phyloP scores from a whole-genome alignment of 495 filamentous ascomycete species.

The Tuber umbilicatum region DNA sequence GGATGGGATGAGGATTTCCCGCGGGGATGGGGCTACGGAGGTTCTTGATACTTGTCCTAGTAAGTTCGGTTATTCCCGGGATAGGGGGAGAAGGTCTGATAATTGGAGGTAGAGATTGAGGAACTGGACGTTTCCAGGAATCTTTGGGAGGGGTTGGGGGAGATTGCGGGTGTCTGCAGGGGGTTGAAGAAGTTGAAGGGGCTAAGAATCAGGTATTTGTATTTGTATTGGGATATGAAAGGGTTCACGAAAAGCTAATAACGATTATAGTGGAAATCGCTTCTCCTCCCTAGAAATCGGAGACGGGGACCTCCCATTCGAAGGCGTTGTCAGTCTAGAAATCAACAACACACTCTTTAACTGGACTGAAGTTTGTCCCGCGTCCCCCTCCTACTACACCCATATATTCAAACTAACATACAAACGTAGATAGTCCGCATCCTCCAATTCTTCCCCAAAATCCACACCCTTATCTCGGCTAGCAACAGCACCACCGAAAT shows the following conservation, averaged over 20 bases:
- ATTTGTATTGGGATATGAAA: background rate
- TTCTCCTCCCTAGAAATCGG: conserved; percentile 50
- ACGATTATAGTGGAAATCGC: conserved; percentile 61
- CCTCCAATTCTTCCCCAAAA: conserved; percentile 52
- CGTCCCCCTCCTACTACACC: conserved; percentile 23
- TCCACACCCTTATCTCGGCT: conserved; percentile 52
- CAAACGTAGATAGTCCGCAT: conserved; percentile 43
- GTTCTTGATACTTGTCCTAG: conserved; percentile 52
- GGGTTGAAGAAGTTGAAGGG: conserved; percentile 56
- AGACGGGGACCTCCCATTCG: conserved; percentile 45
- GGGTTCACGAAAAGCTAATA: conserved; percentile 13
- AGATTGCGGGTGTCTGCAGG: conserved; percentile 62
- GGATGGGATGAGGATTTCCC: conserved; percentile 61
- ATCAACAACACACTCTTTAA: conserved; percentile 64
- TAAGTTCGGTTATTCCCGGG: conserved; percentile 16
- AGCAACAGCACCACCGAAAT: conserved; percentile 48
- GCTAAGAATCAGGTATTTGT: conserved; percentile 62
- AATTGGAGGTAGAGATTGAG: conserved; percentile 52
- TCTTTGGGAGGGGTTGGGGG: conserved; percentile 59
- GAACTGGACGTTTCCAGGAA: conserved; percentile 86
- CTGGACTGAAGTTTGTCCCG: conserved; percentile 61
- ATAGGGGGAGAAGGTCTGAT: conserved; percentile 1
- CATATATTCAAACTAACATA: background rate
- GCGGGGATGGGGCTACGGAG: conserved; percentile 43
- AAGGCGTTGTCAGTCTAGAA: conserved; percentile 59